Evolutionary conservation across 257 asterid genomes (phyloP), one percentile per base, ranked within the genome.

Genomic region (Rhazya stricta): DNA sequence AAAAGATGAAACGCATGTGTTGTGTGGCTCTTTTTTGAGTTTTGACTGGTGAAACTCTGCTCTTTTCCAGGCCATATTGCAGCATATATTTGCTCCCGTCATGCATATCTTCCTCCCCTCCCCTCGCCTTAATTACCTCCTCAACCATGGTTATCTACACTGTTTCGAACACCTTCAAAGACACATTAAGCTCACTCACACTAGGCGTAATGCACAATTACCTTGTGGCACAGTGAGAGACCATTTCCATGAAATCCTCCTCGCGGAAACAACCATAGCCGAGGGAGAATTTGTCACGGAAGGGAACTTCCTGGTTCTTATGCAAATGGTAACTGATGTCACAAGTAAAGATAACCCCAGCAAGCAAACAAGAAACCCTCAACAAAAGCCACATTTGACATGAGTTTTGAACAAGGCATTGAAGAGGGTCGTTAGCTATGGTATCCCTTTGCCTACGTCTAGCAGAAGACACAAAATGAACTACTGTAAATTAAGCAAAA

Each of bases 1-100:
- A 32, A 8, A n/a, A 45, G 23, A 67, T 74, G 25, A 80, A 58
- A 78, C 71, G 72, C 72, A 60, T 58, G 71, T 58, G 71, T 27
- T 72, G 68, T 73, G 77, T 41, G 69, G 62, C 50, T 73, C 63
- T 68, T 27, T 21, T 71, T 61, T 16, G 61, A 25, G 45, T 62
- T 67, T 67, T 57, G 78, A 72, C 65, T 23, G 70, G 66, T 43
- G 48, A 65, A 48, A 9, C 36, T 5, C 27, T 34, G 56, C 69
- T 53, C 42, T 36, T 19, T 58, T 37, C 21, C 32, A 1, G 50
- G 42, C 25, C 41, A 57, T 0, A 42, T 57, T 37, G 5, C n/a
- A 34, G 21, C 10, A 65, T 25, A 23, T 50, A 8, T 48, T 25
- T 48, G 53, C 58, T 74, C 45, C 43, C 63, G 56, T 32, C 80